Conservation (phyloP, 2,329 filamentous ascomycete species). For the Fusarium fujikuroi region DNA sequence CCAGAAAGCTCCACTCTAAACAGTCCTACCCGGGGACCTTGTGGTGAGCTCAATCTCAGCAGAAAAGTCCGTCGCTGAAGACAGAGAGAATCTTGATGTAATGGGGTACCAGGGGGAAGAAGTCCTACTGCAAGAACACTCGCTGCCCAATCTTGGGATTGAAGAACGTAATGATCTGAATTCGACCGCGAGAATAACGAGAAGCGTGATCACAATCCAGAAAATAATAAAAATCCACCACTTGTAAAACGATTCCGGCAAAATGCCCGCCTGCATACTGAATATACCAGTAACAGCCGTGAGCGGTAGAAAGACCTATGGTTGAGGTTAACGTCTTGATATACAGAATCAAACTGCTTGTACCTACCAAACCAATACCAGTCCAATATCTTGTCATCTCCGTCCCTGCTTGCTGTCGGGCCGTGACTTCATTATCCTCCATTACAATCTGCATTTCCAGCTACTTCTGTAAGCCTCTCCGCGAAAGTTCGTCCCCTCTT, state of each 20-base stretch:
- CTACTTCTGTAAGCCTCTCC: background rate
- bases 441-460: constrained; percentile 6
- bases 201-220: background rate
- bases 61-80: background rate
- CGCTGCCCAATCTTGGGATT: too few relatives aligned
- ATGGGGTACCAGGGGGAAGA: too few relatives aligned
- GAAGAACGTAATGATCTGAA: background rate
- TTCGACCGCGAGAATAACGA: background rate
- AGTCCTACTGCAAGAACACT: background rate
- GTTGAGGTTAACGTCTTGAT: fast-evolving
- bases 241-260: background rate
- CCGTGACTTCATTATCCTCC: constrained; percentile 1
- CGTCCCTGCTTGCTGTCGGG: background rate
- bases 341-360: fast-evolving
- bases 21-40: background rate
- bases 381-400: background rate
- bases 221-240: background rate
- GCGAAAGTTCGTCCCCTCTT: fast-evolving
- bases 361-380: background rate
- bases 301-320: background rate
- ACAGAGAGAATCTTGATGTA: background rate
- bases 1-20: background rate
- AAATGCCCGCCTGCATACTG: background rate
- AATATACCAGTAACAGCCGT: background rate
- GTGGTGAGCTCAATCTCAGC: background rate